These are phyloP conservation scores for Talaromyces funiculosus DNA, from an alignment of 2,329 filamentous ascomycete genomes.

Conservation along the genomic window DNA sequence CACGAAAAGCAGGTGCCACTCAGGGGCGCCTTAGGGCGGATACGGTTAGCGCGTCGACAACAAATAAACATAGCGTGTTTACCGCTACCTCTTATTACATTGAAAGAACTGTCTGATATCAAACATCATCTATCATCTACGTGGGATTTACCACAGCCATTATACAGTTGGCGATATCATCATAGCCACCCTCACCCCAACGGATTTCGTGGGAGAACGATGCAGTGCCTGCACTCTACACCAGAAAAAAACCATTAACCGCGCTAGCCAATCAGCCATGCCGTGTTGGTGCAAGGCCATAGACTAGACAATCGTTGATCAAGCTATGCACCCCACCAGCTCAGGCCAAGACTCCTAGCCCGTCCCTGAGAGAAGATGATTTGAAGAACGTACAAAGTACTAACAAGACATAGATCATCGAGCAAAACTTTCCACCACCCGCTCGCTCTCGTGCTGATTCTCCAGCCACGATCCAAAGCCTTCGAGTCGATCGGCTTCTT, in stretches of 20 bases:
- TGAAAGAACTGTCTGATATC: too few species aligned
- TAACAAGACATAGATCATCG: not conserved
- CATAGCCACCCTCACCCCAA: too few species aligned
- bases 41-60: conserved; percentile 1
- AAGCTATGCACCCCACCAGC: not conserved
- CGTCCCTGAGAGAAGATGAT: not conserved
- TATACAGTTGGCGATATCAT: too few species aligned
- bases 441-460: conserved; percentile 20
- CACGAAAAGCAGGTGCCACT: conserved; percentile 13
- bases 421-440: conserved; percentile 19
- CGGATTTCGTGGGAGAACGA: too few species aligned
- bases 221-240: too few species aligned
- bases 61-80: not conserved
- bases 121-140: not conserved
- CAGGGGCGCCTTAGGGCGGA: not conserved
- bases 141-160: not conserved
- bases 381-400: not conserved
- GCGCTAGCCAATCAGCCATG: conserved; percentile 9
- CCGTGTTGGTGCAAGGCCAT: conserved; percentile 1
- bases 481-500: conserved; percentile 41
- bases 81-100: not conserved
- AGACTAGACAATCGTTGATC: not conserved
- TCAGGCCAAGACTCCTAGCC: conserved; percentile 3
- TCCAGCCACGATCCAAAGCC: conserved; percentile 47
- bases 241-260: not conserved